Evolutionary conservation across 2,329 filamentous ascomycete genomes (phyloP).

Genomic region (Claviceps paspali): DNA sequence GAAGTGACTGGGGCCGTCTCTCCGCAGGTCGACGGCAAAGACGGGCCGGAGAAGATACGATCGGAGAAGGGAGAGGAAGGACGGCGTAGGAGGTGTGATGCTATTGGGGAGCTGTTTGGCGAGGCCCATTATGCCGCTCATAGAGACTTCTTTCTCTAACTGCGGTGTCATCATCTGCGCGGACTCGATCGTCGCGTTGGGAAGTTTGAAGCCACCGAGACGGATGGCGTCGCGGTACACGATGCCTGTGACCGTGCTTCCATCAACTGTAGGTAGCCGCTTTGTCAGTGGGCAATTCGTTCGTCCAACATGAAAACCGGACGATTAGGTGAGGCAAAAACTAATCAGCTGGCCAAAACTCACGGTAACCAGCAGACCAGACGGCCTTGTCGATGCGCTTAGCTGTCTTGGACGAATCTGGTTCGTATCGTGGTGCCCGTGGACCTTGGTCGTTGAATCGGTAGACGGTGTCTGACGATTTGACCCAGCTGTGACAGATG

Average conservation of each 20-base stretch:
- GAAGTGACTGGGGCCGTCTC: constrained; percentile 31
- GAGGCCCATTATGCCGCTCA: constrained; percentile 38
- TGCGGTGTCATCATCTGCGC: constrained; percentile 27
- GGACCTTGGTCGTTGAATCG: constrained; percentile 19
- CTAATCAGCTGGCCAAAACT: constrained; percentile 11
- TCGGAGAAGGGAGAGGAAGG: constrained; percentile 29
- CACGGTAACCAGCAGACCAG: constrained; percentile 36
- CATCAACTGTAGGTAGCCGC: constrained; percentile 22
- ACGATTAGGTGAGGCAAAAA: constrained; percentile 9
- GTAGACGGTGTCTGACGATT: constrained; percentile 31
- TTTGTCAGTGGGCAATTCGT: background rate
- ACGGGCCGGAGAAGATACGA: constrained; percentile 24
- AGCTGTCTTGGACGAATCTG: constrained; percentile 29
- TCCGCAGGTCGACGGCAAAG: constrained; percentile 35
- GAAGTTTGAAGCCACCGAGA: constrained; percentile 28
- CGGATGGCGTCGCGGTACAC: constrained; percentile 35
- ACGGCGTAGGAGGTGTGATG: constrained; percentile 25
- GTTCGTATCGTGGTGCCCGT: constrained; percentile 25
- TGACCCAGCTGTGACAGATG: constrained; percentile 30
- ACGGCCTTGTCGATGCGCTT: constrained; percentile 23
- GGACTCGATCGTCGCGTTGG: constrained; percentile 33
- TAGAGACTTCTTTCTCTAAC: constrained; percentile 25
- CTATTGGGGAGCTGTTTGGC: constrained; percentile 30
- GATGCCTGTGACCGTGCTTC: constrained; percentile 27
- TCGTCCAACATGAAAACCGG: background rate